Percentiles rank a stretch among this genome's conserved stretches.
These are phyloP conservation scores for Fusarium secorum DNA, from an alignment of 2,329 filamentous ascomycete species.

Conservation along the genomic window DNA sequence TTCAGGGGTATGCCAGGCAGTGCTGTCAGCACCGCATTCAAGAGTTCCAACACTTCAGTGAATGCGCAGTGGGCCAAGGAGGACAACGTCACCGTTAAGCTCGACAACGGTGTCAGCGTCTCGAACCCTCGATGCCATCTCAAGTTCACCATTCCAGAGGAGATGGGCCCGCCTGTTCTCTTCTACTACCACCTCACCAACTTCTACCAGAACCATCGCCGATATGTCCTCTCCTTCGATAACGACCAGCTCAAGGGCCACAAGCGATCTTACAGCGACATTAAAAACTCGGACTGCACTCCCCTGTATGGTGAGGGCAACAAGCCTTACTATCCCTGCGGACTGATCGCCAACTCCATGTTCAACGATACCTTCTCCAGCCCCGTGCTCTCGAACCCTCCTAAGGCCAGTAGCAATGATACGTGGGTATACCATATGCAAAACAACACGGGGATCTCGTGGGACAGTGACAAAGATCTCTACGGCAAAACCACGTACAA, in stretches of 20 bases:
- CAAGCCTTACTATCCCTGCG: slow-evolving; percentile 90
- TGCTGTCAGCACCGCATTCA: slow-evolving; percentile 76
- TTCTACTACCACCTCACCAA: slow-evolving; percentile 97
- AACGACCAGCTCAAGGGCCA: slow-evolving; percentile 80
- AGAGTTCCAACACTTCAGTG: slow-evolving; percentile 55
- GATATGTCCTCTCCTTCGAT: slow-evolving; percentile 92
- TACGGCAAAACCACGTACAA: slow-evolving; percentile 77
- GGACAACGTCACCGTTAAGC: slow-evolving; percentile 48
- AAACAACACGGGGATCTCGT: slow-evolving; percentile 79
- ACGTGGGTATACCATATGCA: slow-evolving; percentile 75
- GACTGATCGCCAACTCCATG: slow-evolving; percentile 92
- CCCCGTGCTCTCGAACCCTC: slow-evolving; percentile 67
- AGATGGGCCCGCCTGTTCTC: slow-evolving; percentile 81
- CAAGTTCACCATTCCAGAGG: slow-evolving; percentile 79
- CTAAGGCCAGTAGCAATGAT: slow-evolving; percentile 39
- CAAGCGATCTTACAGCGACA: slow-evolving; percentile 64
- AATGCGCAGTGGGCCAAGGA: slow-evolving; percentile 55
- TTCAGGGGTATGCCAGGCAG: slow-evolving; percentile 62
- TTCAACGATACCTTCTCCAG: slow-evolving; percentile 91
- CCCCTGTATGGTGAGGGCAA: slow-evolving; percentile 70
- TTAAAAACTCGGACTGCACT: slow-evolving; percentile 75
- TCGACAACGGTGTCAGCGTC: slow-evolving; percentile 44
- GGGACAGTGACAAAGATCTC: slow-evolving; percentile 81
- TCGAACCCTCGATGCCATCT: slow-evolving; percentile 71
- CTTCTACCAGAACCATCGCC: slow-evolving; percentile 98